Evolutionary conservation across 768 basidiomycete genomes (phyloP), one percentile per base, ranked within the genome.

Genomic region (Tulasnella sp.): DNA sequence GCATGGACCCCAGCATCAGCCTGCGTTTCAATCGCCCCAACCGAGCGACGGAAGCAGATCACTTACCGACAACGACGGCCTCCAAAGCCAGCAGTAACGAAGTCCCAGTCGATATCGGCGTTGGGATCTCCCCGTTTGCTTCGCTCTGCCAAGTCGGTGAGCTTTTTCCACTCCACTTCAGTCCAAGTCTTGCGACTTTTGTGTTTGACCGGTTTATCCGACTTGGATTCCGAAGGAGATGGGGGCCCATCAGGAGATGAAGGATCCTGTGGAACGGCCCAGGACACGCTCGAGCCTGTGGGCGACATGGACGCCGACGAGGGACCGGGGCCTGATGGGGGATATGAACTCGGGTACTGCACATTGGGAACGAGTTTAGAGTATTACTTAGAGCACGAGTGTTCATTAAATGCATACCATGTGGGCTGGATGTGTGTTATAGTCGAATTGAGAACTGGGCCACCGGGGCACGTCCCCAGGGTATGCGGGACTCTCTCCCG

Each of bases 131-230:
- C 79, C 74, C 79, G 18, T 58, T 75, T 80, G 72, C 72, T 74
- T 41, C 72, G 64, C 16, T 80, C 79, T 24, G 79, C 79, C 42
- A 80, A 58, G 58, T 80, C 79, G 48, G 74, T 75, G 46, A 80
- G 79, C 72, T 80, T 80, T 58, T 80, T 80, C 79, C 79, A 80
- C 50, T 80, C 79, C 41, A 75, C 79, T n/a, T 80, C 79, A 5
- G 79, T 80, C 79, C 79, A 80, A 28, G 79, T 80, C 50, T 80
- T 80, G 22, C 79, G 79, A 40, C 72, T 74, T 72, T 80, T 80
- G 44, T 80, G 79, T 58, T 80, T 80, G 40, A 80, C 72, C 3
- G 60, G 69, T 58, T 80, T 78, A 37, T 80, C 79, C 42, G 42
- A 73, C 72, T 44, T 60, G 72, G 18, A 18, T 16, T 46, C 46